These are phyloP conservation scores for Colletotrichum chrysophilum DNA, from an alignment of 2,329 filamentous ascomycete genomes.

Conservation along the genomic window DNA sequence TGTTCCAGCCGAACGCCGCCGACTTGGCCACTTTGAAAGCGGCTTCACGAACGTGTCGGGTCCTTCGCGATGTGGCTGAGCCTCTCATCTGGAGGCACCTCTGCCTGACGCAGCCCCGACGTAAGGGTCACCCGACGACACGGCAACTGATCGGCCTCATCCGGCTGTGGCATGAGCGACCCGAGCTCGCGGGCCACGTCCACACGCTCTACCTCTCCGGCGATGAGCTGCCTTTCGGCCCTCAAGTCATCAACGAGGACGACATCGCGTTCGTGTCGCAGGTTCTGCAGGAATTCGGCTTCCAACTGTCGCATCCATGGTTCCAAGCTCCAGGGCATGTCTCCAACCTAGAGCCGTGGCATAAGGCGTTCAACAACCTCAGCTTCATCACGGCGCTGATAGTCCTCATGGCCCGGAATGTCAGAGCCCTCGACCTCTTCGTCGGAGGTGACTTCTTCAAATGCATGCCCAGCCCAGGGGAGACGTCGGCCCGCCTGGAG, in stretches of 20 bases:
- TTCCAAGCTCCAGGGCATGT: neutral
- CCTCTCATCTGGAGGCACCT: neutral
- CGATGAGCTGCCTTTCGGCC: neutral
- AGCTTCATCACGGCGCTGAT: neutral
- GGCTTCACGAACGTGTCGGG: neutral
- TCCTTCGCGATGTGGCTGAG: neutral
- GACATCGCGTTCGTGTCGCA: neutral
- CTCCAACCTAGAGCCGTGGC: neutral
- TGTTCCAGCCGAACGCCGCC: neutral
- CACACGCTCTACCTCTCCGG: neutral
- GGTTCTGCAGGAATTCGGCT: neutral
- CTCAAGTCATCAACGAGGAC: neutral
- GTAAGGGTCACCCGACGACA: neutral
- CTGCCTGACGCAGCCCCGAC: neutral
- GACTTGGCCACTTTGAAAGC: neutral
- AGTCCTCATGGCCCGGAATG: neutral
- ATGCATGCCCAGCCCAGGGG: neutral
- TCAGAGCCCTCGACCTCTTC: neutral
- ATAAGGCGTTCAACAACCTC: neutral
- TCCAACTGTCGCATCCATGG: neutral
- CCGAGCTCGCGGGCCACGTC: neutral
- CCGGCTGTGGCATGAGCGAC: neutral
- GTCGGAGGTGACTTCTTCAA: neutral
- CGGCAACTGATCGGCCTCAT: neutral
- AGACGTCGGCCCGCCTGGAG: neutral